A percentile compares a stretch with the other conserved stretches of the same genome.
phyloP scores from a whole-genome alignment of 176 grass and related monocot species.

The Oryza meyeriana region DNA sequence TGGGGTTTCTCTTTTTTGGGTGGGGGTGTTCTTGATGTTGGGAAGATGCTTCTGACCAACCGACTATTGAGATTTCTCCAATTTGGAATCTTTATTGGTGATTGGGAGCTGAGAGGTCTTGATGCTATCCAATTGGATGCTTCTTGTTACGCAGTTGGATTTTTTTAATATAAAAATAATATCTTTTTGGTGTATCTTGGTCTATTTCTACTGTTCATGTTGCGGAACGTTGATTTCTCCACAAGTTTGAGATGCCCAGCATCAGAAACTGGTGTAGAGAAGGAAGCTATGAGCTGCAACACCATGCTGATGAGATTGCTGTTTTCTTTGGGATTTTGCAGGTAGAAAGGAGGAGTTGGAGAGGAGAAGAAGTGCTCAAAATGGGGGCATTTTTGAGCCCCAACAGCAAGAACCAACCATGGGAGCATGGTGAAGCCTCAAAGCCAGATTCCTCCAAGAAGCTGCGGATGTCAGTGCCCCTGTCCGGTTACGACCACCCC shows the following conservation, averaged over 20 bases:
- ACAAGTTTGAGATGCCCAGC: no score
- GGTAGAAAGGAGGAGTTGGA: not conserved
- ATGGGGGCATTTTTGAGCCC: slow-evolving; percentile 63
- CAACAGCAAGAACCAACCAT: slow-evolving; percentile 26
- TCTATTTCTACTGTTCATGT: no score
- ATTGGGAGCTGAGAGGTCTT: not conserved
- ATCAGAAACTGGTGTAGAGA: no score
- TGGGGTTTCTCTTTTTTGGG: not conserved
- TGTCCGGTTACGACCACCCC: not conserved
- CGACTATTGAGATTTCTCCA: not conserved
- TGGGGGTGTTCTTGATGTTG: not conserved
- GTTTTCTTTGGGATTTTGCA: not conserved
- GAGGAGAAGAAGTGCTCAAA: slow-evolving; percentile 23
- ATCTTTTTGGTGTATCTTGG: no score
- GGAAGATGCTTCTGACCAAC: no score
- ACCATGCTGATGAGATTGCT: not conserved
- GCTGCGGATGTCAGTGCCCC: slow-evolving; percentile 19
- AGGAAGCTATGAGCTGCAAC: no score
- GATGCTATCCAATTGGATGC: no score
- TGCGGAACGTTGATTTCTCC: no score
- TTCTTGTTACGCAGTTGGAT: no score
- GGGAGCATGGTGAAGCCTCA: slow-evolving; percentile 18
- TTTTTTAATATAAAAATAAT: no score
- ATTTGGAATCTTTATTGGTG: not conserved
- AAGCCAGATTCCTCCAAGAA: slow-evolving; percentile 52